Evolutionary conservation across 306 rosid species (phyloP), one percentile per base, ranked within the genome.

Genomic region (Cicer judaicum): DNA sequence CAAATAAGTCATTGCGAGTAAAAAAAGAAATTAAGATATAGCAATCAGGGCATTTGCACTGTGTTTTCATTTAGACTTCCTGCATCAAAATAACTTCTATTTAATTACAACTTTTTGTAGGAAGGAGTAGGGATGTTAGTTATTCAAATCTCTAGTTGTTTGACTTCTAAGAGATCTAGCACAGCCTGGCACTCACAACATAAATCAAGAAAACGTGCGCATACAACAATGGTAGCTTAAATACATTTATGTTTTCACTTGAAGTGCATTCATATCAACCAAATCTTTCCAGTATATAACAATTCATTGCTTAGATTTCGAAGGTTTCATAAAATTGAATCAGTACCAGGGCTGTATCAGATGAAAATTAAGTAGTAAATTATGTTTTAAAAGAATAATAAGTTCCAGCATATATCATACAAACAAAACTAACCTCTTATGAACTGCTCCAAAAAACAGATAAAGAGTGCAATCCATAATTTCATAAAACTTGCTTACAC

Each of bases 71-170:
- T 55, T 7, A 61, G 15, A 61, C 52, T 69, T 60, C 13, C 56
- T 15, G 60, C 48, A 43, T 43, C 15, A 68, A 46, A 68, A 44
- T 18, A 44, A 34, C 48, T 24, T 76, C 16, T 29, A 56, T 34
- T 76, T 76, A 29, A 13, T 19, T 29, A 72, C 56, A 29, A 12
- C 12, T 74, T 47, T 19, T 19, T 36, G 5, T 57, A 64, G 34
- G 36, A 53, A 42, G 46, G 73, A 7, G 18, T 21, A 48, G 47
- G 66, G 24, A 4, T 64, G 38, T 56, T 36, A 38, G 59, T 72
- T 46, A 54, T 79, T 36, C 50, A 72, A 54, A 72, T 64, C 43
- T 34, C 68, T 72, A 48, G 74, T 48, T 53, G 43, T 68, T 42
- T 64, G 52, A 64, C 44, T 72, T 72, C 43, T 11, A 70, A 44